phyloP scores from a whole-genome alignment of 805 yeast species.

The Cyberlindnera nakhonratchasimensis region DNA sequence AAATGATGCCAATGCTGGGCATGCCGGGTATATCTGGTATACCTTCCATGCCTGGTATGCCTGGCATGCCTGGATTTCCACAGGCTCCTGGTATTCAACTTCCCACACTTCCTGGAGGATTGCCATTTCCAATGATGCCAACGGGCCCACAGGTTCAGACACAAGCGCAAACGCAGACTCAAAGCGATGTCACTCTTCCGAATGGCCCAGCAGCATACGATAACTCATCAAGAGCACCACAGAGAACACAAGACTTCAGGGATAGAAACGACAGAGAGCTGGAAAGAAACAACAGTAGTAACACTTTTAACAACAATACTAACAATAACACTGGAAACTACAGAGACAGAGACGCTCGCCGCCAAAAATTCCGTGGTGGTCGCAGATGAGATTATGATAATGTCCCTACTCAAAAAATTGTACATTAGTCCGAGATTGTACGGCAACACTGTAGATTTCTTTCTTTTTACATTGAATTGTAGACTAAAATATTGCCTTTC shows the following conservation, averaged over 20 bases:
- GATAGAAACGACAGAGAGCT: conserved; percentile 21
- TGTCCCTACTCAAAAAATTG: background rate
- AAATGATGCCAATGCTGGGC: conserved; percentile 42
- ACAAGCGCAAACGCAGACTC: background rate
- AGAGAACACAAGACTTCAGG: conserved; percentile 17
- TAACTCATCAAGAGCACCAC: conserved; percentile 18
- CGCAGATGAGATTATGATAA: conserved; percentile 10
- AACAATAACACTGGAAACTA: conserved; percentile 9
- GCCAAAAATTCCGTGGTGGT: conserved; percentile 17
- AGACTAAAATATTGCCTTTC: conserved; percentile 1
- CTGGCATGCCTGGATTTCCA: conserved; percentile 30
- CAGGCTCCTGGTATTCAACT: conserved; percentile 15
- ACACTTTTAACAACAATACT: conserved; percentile 1
- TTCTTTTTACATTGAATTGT: background rate
- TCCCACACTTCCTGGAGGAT: conserved; percentile 8
- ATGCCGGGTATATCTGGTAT: conserved; percentile 32
- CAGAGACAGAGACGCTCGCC: conserved; percentile 25
- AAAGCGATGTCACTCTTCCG: conserved; percentile 5
- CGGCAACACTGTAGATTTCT: background rate
- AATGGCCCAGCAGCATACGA: conserved; percentile 8
- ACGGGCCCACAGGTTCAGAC: background rate
- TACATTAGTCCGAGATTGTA: too few species aligned
- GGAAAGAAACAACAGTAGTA: conserved; percentile 5
- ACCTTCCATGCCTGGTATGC: conserved; percentile 29
- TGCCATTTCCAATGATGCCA: conserved; percentile 9